A percentile compares a stretch with the other conserved stretches of the same genome.
Evolutionary conservation across 2,329 filamentous ascomycete species (phyloP).

Genomic region (Dothistroma pini): DNA sequence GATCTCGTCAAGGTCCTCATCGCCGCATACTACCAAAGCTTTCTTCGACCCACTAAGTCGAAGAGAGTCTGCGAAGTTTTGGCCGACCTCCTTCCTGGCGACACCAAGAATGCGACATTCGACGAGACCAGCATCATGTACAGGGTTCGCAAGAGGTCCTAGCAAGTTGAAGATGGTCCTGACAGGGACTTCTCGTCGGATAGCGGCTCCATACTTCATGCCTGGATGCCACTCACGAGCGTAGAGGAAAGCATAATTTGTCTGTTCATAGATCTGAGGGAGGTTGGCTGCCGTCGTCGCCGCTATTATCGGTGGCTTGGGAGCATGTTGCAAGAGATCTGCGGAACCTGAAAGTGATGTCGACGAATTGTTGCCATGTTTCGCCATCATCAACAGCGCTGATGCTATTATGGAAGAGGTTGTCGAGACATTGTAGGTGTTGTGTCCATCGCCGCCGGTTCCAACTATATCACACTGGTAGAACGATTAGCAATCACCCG

Average conservation of each 20-base stretch:
- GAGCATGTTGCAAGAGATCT: constrained; percentile 76
- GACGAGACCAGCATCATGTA: constrained; percentile 65
- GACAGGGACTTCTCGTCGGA: constrained; percentile 85
- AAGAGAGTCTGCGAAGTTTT: constrained; percentile 83
- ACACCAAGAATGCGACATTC: constrained; percentile 94
- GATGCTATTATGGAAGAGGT: constrained; percentile 91
- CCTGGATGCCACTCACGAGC: constrained; percentile 95
- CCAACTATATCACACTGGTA: constrained; percentile 84
- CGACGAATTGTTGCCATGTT: constrained; percentile 93
- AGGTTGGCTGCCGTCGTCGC: constrained; percentile 71
- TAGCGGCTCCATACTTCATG: constrained; percentile 82
- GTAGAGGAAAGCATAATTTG: constrained; percentile 94
- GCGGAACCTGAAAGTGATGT: constrained; percentile 95
- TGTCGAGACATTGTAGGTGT: constrained; percentile 98
- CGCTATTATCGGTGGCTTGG: constrained; percentile 66
- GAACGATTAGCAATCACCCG: constrained; percentile 8
- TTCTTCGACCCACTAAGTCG: constrained; percentile 72
- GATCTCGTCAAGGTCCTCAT: constrained; percentile 93
- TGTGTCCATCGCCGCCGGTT: constrained; percentile 92
- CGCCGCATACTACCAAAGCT: constrained; percentile 86
- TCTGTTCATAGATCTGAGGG: constrained; percentile 66
- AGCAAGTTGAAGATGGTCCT: constrained; percentile 97
- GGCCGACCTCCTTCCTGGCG: constrained; percentile 79
- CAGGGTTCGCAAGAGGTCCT: constrained; percentile 85
- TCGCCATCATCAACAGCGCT: constrained; percentile 77